phyloP scores from a whole-genome alignment of 805 yeast genomes.

The Tetrapisispora phaffii region DNA sequence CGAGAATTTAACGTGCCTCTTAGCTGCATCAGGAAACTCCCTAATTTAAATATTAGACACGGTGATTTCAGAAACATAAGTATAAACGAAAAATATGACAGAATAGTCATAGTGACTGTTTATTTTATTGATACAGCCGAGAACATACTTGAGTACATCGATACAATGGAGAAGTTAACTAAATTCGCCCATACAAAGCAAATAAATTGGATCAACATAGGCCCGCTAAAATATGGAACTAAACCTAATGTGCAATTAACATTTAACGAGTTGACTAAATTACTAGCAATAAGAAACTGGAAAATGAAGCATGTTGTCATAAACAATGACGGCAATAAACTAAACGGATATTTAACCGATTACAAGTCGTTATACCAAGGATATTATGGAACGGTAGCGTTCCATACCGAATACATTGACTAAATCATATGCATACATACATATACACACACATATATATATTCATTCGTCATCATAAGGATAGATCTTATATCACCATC shows the following conservation, averaged over 20 bases:
- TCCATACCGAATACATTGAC: slow-evolving; percentile 12
- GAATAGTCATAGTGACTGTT: slow-evolving; percentile 51
- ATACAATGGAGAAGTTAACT: slow-evolving; percentile 44
- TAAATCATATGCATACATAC: background rate
- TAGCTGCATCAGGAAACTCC: slow-evolving; percentile 32
- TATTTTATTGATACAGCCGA: slow-evolving; percentile 92
- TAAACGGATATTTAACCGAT: slow-evolving; percentile 62
- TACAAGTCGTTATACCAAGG: slow-evolving; percentile 65
- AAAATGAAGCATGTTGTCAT: slow-evolving; percentile 25
- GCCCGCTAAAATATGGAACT: slow-evolving; percentile 88
- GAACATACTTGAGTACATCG: slow-evolving; percentile 66
- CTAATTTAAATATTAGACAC: slow-evolving; percentile 38
- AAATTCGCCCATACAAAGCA: slow-evolving; percentile 13
- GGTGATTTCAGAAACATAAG: slow-evolving; percentile 58
- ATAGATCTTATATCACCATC: background rate
- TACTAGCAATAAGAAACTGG: slow-evolving; percentile 61
- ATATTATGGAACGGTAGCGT: slow-evolving; percentile 51
- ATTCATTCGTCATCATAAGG: too few species aligned
- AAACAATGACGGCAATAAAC: slow-evolving; percentile 27
- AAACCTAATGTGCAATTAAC: slow-evolving; percentile 69
- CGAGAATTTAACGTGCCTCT: slow-evolving; percentile 31
- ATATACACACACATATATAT: too few species aligned
- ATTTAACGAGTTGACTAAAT: slow-evolving; percentile 51
- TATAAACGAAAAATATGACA: slow-evolving; percentile 29
- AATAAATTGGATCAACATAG: slow-evolving; percentile 81